phyloP scores from a whole-genome alignment of 1,284 basidiomycete species.

The Tremellales sp. region DNA sequence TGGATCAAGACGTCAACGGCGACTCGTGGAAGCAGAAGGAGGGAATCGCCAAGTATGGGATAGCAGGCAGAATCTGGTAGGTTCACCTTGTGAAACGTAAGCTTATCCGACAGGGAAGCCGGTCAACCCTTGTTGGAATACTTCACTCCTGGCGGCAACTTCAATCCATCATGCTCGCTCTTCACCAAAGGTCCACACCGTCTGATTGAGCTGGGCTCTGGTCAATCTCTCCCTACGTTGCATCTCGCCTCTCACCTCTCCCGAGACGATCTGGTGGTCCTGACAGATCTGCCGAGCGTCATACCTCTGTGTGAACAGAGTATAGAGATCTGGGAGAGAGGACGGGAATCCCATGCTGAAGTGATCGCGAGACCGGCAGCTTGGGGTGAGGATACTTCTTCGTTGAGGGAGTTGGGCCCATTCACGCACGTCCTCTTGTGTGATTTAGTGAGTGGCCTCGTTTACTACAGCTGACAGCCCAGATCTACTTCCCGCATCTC shows the following conservation, averaged over 20 bases:
- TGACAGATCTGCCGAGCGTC: constrained; percentile 44
- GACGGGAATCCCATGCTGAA: constrained; percentile 6
- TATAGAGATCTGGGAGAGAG: constrained; percentile 17
- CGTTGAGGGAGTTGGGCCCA: constrained; percentile 15
- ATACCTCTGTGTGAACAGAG: constrained; percentile 36
- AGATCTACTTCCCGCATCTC: constrained; percentile 47
- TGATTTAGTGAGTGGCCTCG: constrained; percentile 37
- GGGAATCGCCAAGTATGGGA: constrained; percentile 42
- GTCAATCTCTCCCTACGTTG: constrained; percentile 41
- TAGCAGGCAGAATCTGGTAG: constrained; percentile 45
- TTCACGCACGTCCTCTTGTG: constrained; percentile 44
- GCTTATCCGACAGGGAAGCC: constrained; percentile 34
- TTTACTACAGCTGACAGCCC: constrained; percentile 1
- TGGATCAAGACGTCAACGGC: constrained; percentile 1
- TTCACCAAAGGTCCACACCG: constrained; percentile 16
- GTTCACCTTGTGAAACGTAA: constrained; percentile 3
- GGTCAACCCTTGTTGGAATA: constrained; percentile 36
- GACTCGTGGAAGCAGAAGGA: constrained; percentile 26
- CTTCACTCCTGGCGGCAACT: constrained; percentile 26
- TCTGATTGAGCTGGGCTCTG: constrained; percentile 44
- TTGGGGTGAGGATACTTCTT: constrained; percentile 31
- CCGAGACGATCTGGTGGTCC: constrained; percentile 24
- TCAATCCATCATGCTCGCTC: constrained; percentile 39
- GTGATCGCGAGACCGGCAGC: constrained; percentile 31
- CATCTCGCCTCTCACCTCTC: constrained; percentile 33